These are phyloP conservation scores for Thalassiosira sp. DNA, from an alignment of 352 stramenopile species.

Conservation along the genomic window DNA sequence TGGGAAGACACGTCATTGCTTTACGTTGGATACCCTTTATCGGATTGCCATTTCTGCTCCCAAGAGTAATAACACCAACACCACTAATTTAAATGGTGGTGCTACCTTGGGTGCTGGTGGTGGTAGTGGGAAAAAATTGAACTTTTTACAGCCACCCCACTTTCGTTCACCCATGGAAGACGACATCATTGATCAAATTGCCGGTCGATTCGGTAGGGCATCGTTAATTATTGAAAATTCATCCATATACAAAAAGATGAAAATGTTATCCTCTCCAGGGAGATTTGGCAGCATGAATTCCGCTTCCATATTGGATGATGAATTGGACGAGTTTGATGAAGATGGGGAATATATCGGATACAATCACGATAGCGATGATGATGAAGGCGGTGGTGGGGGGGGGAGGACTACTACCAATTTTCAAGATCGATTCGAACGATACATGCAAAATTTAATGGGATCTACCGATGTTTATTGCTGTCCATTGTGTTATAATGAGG, in stretches of 20 bases:
- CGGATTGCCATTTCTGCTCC: conserved; percentile 61
- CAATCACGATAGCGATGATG: neutral
- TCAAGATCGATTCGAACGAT: conserved; percentile 53
- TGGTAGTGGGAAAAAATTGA: no score
- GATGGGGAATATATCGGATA: conserved; percentile 37
- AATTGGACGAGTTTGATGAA: conserved; percentile 48
- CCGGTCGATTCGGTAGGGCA: conserved; percentile 63
- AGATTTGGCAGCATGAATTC: neutral
- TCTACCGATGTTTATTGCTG: conserved; percentile 74
- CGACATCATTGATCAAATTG: conserved; percentile 79
- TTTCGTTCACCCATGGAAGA: conserved; percentile 74
- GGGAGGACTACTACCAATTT: conserved; percentile 39
- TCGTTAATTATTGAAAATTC: conserved; percentile 60
- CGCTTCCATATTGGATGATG: no score
- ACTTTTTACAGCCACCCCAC: conserved; percentile 77
- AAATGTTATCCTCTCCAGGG: neutral
- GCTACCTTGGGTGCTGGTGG: no score
- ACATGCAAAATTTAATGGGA: conserved; percentile 68
- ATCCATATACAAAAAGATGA: conserved; percentile 52
- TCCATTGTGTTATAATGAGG: conserved; percentile 74
- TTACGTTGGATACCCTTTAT: conserved; percentile 72
- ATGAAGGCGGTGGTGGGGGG: neutral
- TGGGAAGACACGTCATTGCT: conserved; percentile 63
- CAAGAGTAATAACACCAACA: no score
- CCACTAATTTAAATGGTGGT: no score